Base-by-base conservation (phyloP, 2,329 filamentous ascomycete genomes). In the Dryadomyces quercivorus region DNA sequence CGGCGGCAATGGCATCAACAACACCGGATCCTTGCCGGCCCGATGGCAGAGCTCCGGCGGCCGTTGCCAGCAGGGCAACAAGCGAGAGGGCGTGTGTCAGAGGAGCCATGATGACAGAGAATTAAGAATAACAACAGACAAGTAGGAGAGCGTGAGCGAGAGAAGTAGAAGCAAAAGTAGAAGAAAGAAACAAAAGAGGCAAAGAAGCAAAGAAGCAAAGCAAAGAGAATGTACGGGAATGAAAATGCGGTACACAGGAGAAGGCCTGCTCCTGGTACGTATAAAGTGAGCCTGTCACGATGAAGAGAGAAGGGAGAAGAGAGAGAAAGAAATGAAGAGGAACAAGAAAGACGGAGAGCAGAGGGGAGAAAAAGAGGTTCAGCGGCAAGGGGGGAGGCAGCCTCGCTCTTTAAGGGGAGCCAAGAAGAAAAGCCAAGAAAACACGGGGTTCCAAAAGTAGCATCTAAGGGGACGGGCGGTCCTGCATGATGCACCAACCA, bases 51-150 rank as follows among this genome's bases (percentile, higher is more conserved):
- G 26, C 21, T 13, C 42, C 42, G 12, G 50, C 20, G 5, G 38
- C 54, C 3, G 54, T 54, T 5, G 52, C 56, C 15, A 59, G 34
- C 48, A 55, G 36, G 43, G 45, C 45, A 3, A 60, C 21, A 12
- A 59, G 42, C 55, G 55, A n/a, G 7, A 60, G 34, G 5, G 58
- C 15, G n/a, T 43, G 57, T 2, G 46, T 43, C 15, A 55, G 22
- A 15, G 51, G 61, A 56, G 60, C 62, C 63, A 64, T 65, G 47
- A 22, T 56, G 44, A 51, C n/a, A 22, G 38, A 49, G 47, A 50
- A 50, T 38, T 12, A 50, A 48, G 5, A 49, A 22, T 6, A 38
- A 49, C 16, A 38, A 36, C 26, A 34, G 3, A 16, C 4, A 18
- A 9, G 26, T 12, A 44, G 16, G 15, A 34, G 16, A 48, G 26